Evolutionary conservation across 495 filamentous ascomycete genomes (phyloP).

Genomic region (Penicillium chermesinum): DNA sequence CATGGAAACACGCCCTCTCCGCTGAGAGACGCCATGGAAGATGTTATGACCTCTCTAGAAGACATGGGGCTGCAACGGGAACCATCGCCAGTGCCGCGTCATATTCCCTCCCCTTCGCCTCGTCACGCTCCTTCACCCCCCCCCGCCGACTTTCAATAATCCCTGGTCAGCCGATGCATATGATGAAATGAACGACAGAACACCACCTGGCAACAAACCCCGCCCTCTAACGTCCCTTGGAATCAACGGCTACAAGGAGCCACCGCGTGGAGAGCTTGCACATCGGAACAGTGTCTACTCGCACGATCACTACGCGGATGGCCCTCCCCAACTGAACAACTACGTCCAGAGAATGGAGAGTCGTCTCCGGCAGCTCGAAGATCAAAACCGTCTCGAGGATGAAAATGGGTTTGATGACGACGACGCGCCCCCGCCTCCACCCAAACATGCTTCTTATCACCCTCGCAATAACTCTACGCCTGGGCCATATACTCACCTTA

Average conservation of each 20-base stretch:
- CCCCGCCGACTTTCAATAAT: slow-evolving; percentile 53
- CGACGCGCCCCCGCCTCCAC: slow-evolving; percentile 52
- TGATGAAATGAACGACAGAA: slow-evolving; percentile 50
- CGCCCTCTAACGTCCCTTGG: slow-evolving; percentile 72
- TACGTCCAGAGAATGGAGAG: slow-evolving; percentile 89
- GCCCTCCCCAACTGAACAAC: slow-evolving; percentile 67
- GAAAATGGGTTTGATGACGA: slow-evolving; percentile 42
- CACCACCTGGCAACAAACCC: slow-evolving; percentile 21
- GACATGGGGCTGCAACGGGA: slow-evolving; percentile 69
- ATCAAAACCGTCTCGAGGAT: slow-evolving; percentile 45
- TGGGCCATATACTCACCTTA: slow-evolving; percentile 36
- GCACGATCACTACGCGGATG: slow-evolving; percentile 47
- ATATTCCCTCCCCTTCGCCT: slow-evolving; percentile 33
- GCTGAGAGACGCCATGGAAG: slow-evolving; percentile 90
- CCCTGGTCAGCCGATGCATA: slow-evolving; percentile 93
- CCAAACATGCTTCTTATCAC: slow-evolving; percentile 50
- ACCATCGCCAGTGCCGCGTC: slow-evolving; percentile 41
- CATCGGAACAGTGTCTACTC: slow-evolving; percentile 39
- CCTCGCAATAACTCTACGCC: slow-evolving; percentile 43
- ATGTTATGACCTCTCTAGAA: slow-evolving; percentile 93
- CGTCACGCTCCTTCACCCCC: slow-evolving; percentile 34
- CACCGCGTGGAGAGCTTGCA: slow-evolving; percentile 24
- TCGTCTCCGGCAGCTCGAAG: slow-evolving; percentile 66
- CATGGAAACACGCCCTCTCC: slow-evolving; percentile 83
- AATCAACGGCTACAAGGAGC: slow-evolving; percentile 52